phyloP scores from a whole-genome alignment of 768 basidiomycete species.

The Tricholoma matsutake region DNA sequence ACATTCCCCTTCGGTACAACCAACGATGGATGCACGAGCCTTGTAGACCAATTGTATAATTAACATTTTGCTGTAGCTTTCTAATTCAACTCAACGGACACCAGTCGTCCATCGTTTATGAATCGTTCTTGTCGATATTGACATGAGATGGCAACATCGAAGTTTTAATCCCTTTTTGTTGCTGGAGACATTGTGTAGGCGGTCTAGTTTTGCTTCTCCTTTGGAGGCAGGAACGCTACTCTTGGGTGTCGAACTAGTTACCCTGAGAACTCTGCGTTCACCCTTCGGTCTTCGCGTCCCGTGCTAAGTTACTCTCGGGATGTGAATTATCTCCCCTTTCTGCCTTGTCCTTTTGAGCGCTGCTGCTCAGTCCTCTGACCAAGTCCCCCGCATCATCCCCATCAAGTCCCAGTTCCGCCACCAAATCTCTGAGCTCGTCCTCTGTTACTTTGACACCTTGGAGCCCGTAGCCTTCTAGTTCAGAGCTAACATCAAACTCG shows the following conservation, averaged over 20 bases:
- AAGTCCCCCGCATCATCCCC: slow-evolving; percentile 77
- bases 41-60: not conserved
- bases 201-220: not conserved
- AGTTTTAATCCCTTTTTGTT: not conserved
- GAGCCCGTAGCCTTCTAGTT: slow-evolving; percentile 66
- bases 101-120: not conserved
- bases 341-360: slow-evolving; percentile 14
- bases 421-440: slow-evolving; percentile 67
- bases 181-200: not conserved
- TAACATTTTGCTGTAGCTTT: not conserved
- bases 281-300: not conserved
- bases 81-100: not conserved
- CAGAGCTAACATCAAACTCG: slow-evolving; percentile 63
- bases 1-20: not conserved
- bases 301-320: not conserved
- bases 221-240: not conserved
- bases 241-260: not conserved
- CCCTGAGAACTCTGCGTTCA: not conserved
- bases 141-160: not conserved
- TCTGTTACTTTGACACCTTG: slow-evolving; percentile 77
- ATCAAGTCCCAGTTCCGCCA: slow-evolving; percentile 72
- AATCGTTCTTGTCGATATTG: not conserved
- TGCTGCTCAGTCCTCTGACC: slow-evolving; percentile 56
- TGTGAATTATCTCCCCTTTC: slow-evolving; percentile 3
- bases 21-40: not conserved